Evolutionary conservation across 2,329 filamentous ascomycete species (phyloP).

Genomic region (Leptographium procerum): DNA sequence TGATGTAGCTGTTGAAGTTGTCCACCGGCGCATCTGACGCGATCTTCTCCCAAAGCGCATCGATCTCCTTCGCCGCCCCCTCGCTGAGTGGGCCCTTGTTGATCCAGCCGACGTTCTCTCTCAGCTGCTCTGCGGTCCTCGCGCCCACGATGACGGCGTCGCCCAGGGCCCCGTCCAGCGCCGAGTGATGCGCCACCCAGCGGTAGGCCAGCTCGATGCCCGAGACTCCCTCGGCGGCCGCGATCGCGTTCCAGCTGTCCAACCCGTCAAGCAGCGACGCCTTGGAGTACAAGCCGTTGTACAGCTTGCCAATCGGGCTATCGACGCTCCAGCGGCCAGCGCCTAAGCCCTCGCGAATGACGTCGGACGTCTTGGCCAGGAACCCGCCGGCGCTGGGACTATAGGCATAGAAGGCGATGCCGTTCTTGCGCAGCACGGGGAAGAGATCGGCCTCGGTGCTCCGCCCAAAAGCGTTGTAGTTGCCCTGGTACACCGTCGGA

Average conservation of each 20-base stretch:
- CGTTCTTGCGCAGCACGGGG: constrained; percentile 27
- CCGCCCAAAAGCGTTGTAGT: constrained; percentile 28
- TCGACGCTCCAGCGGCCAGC: background rate
- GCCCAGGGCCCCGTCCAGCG: background rate
- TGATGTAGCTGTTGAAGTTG: background rate
- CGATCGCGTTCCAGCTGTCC: background rate
- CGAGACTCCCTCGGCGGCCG: background rate
- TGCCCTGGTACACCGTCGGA: constrained; percentile 32
- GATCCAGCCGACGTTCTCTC: background rate
- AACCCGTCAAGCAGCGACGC: background rate
- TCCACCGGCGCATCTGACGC: background rate
- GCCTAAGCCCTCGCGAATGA: background rate
- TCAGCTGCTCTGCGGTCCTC: background rate
- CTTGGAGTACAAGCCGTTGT: background rate
- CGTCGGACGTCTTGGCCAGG: background rate
- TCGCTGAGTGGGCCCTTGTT: background rate
- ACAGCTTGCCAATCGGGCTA: background rate
- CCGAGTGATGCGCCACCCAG: background rate
- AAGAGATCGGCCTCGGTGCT: constrained; percentile 27
- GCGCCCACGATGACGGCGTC: background rate
- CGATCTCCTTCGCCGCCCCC: background rate
- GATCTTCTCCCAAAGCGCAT: background rate
- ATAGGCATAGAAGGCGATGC: constrained; percentile 26
- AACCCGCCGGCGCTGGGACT: constrained; percentile 7
- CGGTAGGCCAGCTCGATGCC: background rate